These are phyloP conservation scores for Backusella parvicylindrica DNA, from an alignment of 192 early-diverging fungal species.

Conservation along the genomic window DNA sequence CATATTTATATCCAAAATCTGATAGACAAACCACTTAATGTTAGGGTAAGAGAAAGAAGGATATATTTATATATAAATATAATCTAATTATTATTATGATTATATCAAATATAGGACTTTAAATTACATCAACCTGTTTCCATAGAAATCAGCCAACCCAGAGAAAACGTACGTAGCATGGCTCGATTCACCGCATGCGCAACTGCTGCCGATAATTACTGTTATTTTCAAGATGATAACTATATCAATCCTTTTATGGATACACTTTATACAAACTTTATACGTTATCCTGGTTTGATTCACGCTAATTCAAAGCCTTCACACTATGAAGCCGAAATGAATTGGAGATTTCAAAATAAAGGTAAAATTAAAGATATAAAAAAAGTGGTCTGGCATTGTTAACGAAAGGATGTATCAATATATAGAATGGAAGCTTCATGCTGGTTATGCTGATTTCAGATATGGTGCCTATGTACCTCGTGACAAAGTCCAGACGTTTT, in stretches of 20 bases:
- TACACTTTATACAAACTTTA: constrained; percentile 54
- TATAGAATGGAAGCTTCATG: constrained; percentile 45
- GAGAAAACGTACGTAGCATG: constrained; percentile 48
- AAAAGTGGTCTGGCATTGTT: neutral
- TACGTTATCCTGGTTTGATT: constrained; percentile 46
- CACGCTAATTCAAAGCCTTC: constrained; percentile 50
- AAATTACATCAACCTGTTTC: constrained; percentile 19
- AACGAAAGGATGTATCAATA: neutral
- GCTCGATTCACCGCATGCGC: constrained; percentile 52
- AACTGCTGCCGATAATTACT: constrained; percentile 47
- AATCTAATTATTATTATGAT: neutral
- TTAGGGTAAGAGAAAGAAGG: neutral
- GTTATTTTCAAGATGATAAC: constrained; percentile 56
- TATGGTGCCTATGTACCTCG: constrained; percentile 49
- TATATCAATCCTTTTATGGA: constrained; percentile 54
- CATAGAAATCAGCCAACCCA: constrained; percentile 37
- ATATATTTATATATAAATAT: neutral
- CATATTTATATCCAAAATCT: constrained; percentile 55
- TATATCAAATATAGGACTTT: too few relatives aligned
- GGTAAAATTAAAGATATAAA: constrained; percentile 20
- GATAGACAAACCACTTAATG: constrained; percentile 8
- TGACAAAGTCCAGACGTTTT: constrained; percentile 44
- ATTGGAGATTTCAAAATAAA: constrained; percentile 52
- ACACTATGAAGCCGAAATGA: constrained; percentile 44
- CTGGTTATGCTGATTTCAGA: constrained; percentile 52